Conservation (phyloP, 2,329 filamentous ascomycete genomes). For the Dothideomycetidae sp. region DNA sequence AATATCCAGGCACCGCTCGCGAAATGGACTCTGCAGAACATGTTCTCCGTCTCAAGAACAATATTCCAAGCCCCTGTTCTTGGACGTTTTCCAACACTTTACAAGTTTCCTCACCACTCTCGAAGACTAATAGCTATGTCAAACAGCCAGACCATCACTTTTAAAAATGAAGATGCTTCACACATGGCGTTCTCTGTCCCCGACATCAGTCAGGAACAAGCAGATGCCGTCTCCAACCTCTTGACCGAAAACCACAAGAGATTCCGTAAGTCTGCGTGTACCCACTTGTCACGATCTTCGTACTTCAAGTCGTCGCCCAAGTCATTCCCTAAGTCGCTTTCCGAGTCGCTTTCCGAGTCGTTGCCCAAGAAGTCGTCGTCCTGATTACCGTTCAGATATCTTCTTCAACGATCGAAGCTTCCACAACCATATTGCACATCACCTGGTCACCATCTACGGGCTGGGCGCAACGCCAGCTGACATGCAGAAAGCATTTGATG, state of each 20-base stretch:
- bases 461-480: conserved; percentile 49
- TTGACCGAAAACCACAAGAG: conserved; percentile 37
- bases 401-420: conserved; percentile 65
- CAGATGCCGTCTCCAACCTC: neutral
- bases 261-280: conserved; percentile 37
- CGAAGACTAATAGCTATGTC: too few species aligned
- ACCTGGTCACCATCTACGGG: conserved; percentile 61
- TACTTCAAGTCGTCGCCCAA: too few species aligned
- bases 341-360: too few species aligned
- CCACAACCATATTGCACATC: conserved; percentile 72
- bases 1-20: too few species aligned
- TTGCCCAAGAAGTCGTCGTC: too few species aligned
- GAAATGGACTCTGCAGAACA: too few species aligned
- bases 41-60: too few species aligned
- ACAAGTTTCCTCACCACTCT: too few species aligned
- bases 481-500: conserved; percentile 50
- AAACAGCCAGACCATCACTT: neutral
- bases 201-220: neutral
- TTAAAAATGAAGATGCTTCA: neutral
- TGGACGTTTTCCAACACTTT: too few species aligned
- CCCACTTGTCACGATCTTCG: neutral
- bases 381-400: too few species aligned
- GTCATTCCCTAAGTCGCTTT: too few species aligned
- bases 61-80: too few species aligned
- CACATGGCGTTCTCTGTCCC: neutral